Evolutionary conservation across 108 stramenopile genomes (phyloP), one percentile per base, ranked within the genome.

Genomic region (Pinguiococcus pyrenoidosus): DNA sequence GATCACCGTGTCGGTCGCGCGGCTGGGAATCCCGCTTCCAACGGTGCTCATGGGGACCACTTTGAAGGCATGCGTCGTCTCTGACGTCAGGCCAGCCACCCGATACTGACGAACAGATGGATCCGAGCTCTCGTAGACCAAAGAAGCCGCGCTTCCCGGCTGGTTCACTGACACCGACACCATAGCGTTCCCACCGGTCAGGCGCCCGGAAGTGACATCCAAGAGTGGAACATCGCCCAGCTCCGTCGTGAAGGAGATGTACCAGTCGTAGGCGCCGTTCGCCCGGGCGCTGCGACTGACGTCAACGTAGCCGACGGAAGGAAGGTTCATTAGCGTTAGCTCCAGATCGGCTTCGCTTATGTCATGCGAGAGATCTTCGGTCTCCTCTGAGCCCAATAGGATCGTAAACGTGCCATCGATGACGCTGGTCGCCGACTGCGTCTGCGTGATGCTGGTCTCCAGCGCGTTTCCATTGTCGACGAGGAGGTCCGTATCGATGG

Each of bases 1-100:
- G 16, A 66, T 36, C 6, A 83, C 74, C 3, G 79, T 79, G 29
- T 51, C 41, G 17, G 76, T 74, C 6, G 80, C 71, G 22, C 34
- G 29, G 32, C 72, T 74, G 22, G 81, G 66, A 5, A 79, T 41
- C 23, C 83, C 82, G 23, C 46, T 45, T 16, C 83, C 85, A 18
- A 80, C 59, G 4, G 78, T 62, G 40, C 69, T 83, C 21, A 81
- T 49, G 16, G 83, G 74, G 3, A 74, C 70, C 25, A 85, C 83
- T 57, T 80, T 77, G 71, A 83, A 87, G 6, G 83, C 79, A 60
- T 83, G 85, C n/a, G 63, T 36, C 2, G 58, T 10, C 41, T 75
- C 82, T 4, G 78, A 25, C 9, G 43, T 45, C 18, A 85, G 68
- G 29, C 69, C 61, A 5, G 28, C 39, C 22, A 57, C 68, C 20